Base-by-base conservation (phyloP, 2,329 filamentous ascomycete genomes). In the Aspergillus alliaceus region DNA sequence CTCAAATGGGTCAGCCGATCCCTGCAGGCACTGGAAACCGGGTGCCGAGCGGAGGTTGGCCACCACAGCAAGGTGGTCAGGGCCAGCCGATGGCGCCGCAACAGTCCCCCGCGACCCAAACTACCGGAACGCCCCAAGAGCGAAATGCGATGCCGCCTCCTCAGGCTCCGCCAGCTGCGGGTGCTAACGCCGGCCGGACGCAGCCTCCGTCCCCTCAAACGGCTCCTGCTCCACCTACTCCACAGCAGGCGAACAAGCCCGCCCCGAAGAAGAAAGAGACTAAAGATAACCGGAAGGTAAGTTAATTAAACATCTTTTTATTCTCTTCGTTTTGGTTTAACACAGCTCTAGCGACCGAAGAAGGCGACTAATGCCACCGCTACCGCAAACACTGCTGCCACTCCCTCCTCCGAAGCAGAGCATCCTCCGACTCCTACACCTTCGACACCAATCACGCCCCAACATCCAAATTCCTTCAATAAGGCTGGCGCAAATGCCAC, bases 251-350 rank as follows among this genome's bases (percentile, higher is more conserved):
- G n/a, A 82, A 80, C 67, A 88, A 79, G 66, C 77, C 72, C n/a
- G 81, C 79, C 50, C 83, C 81, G 8, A 86, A 85, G 69, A 87
- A 86, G 76, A 85, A 86, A 69, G 78, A 79, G 32, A 72, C 74
- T 6, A 83, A 83, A 64, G 81, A 83, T 59, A 79, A 44, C 31
- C 77, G 77, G 62, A 84, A 84, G 77, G 81, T 83, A 78, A 49
- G 66, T 40, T 11, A 25, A n/a, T 12, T 35, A 25, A 22, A 54
- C 46, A 50, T 44, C 22, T 44, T 53, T 53, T 6, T 14, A 12
- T 51, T 44, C 31, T 31, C 18, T 49, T 49, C 52, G 58, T 57
- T 27, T 51, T 56, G 63, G 56, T 60, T 68, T 58, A 67, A 57
- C 54, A 37, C 44, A 37, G 59, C 59, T 47, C 18, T 62, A 78